Conservation (phyloP, 257 asterid species). For the Nicotiana tabacum region DNA sequence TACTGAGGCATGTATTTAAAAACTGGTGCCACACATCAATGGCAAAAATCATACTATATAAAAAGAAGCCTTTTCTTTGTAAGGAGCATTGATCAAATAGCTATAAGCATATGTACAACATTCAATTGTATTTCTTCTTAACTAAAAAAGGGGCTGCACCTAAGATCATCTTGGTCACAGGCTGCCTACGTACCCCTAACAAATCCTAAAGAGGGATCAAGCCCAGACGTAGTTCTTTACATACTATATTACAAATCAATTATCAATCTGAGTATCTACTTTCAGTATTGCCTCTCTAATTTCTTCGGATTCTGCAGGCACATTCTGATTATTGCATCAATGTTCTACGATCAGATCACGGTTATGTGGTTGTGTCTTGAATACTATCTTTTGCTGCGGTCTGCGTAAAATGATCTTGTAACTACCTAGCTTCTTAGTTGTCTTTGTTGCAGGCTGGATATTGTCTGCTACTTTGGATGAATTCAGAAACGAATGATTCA, state of each 20-base stretch:
- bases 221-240: too few relatives aligned
- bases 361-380: background rate
- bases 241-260: background rate
- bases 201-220: too few relatives aligned
- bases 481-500: slow-evolving; percentile 7
- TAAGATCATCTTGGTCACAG: too few relatives aligned
- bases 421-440: background rate
- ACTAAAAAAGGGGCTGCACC: too few relatives aligned
- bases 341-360: background rate
- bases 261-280: background rate
- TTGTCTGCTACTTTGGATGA: background rate
- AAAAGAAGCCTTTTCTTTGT: too few relatives aligned
- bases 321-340: background rate
- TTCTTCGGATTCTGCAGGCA: background rate
- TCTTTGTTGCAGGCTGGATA: background rate
- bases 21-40: too few relatives aligned
- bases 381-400: background rate
- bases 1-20: background rate
- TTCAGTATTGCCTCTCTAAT: background rate
- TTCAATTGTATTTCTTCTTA: too few relatives aligned
- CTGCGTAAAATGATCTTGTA: background rate
- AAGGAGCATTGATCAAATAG: too few relatives aligned
- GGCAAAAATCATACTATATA: too few relatives aligned
- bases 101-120: too few relatives aligned
- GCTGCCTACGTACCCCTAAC: too few relatives aligned